Evolutionary conservation across 257 asterid genomes (phyloP).

Genomic region (Eucommia ulmoides): DNA sequence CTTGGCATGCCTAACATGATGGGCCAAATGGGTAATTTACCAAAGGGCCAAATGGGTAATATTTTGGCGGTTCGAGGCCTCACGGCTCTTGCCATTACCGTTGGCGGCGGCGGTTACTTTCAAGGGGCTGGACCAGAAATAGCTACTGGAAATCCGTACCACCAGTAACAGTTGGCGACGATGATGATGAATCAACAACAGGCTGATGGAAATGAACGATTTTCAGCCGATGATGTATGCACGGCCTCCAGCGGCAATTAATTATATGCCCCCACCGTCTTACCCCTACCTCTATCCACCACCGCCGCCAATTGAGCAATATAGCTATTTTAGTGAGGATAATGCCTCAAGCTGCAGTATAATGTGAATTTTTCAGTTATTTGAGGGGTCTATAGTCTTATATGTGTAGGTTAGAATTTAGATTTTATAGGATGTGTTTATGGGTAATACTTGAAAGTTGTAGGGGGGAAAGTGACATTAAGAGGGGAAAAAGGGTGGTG

Average conservation of each 20-base stretch:
- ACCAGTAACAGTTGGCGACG: no score
- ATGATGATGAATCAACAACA: no score
- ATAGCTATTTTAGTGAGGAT: background rate
- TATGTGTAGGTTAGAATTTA: background rate
- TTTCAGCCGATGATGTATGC: no score
- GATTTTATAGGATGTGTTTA: background rate
- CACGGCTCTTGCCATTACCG: constrained; percentile 32
- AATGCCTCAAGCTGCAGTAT: background rate
- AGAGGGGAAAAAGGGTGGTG: background rate
- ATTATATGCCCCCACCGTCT: constrained; percentile 59
- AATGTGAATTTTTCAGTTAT: background rate
- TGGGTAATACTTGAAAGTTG: background rate
- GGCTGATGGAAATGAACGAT: no score
- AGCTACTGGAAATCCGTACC: no score
- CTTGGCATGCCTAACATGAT: constrained; percentile 84
- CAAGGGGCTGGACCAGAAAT: constrained; percentile 43
- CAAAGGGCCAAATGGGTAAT: constrained; percentile 46
- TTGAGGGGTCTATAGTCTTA: background rate
- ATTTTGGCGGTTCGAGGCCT: constrained; percentile 62
- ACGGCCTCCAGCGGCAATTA: constrained; percentile 79
- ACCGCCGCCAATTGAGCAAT: background rate
- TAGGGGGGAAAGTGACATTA: background rate
- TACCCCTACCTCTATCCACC: constrained; percentile 28
- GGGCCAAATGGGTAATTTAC: constrained; percentile 35
- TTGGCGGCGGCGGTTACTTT: no score